Base-by-base conservation (phyloP, 306 rosid species). In the Boehmeria nivea region DNA sequence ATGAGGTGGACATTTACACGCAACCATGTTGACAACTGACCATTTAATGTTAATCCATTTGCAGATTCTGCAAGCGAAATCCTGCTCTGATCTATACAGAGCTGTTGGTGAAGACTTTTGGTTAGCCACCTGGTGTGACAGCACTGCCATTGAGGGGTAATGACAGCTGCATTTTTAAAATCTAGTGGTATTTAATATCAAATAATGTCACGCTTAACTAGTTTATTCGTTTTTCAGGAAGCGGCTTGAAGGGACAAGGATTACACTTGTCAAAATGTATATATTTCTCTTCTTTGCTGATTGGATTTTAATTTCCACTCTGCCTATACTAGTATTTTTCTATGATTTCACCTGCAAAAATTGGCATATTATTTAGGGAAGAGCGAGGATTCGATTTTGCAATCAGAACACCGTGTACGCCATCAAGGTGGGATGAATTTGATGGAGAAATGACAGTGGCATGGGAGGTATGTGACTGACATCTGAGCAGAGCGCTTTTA, bases 181-280 rank as follows among this genome's bases (percentile, higher is more conserved):
- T 26, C 36, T 60, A 34, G 61, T 56, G 64, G 52, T 39, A 22
- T 16, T n/a, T n/a, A n/a, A n/a, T n/a, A n/a, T n/a, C 38, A 33
- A 47, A 39, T 64, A 38, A 39, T 67, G n/a, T 23, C 64, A 67
- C 39, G 61, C 64, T 74, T 70, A 66, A 52, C 55, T 59, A 63
- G 49, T 51, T 56, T 44, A 36, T 75, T 26, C 58, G 60, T 64
- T 64, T 84, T 63, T 38, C 94, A 91, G 98, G 96, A 91, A 82
- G 76, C 84, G 72, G 72, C 96, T 91, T 68, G 98, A 91, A 65
- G 98, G 98, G 58, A 87, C 98, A 1, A 78, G 98, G 83, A 82
- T 91, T 59, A 80, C 89, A 46, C 74, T 91, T 7, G 68, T 67
- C 42, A 87, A 91, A 83, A 71, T 37, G 98, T 89, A 81, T 65